phyloP scores from a whole-genome alignment of 306 rosid genomes.

The Lotus japonicus region DNA sequence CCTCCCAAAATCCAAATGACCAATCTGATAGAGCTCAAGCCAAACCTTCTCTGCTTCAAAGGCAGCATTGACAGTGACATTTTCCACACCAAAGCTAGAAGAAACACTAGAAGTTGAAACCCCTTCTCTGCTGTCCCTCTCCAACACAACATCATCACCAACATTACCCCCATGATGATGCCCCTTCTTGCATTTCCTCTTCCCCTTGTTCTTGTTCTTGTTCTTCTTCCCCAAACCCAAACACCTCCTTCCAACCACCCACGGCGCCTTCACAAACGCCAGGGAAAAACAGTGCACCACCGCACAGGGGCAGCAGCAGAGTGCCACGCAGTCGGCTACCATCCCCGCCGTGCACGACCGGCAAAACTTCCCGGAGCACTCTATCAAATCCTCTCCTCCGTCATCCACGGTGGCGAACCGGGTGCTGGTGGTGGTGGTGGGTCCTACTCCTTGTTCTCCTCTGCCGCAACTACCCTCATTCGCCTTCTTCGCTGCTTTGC shows the following conservation, averaged over 20 bases:
- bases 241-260: slow-evolving; percentile 48
- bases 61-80: slow-evolving; percentile 28
- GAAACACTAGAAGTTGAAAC: not conserved
- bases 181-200: not conserved
- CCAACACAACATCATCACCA: slow-evolving; percentile 15
- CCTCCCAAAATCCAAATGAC: slow-evolving; percentile 86
- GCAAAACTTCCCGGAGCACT: slow-evolving; percentile 56
- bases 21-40: slow-evolving; percentile 62
- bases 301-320: slow-evolving; percentile 77
- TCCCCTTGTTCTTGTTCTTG: slow-evolving; percentile 12
- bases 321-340: slow-evolving; percentile 65
- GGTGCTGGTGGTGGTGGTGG: slow-evolving; percentile 1
- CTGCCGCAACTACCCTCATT: not conserved
- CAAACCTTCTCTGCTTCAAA: slow-evolving; percentile 70
- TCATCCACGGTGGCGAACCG: slow-evolving; percentile 19
- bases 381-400: slow-evolving; percentile 29
- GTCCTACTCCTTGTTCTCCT: not conserved
- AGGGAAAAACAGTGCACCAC: slow-evolving; percentile 49
- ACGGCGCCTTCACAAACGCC: slow-evolving; percentile 61
- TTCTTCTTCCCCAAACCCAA: slow-evolving; percentile 33
- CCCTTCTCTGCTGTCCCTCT: not conserved
- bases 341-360: slow-evolving; percentile 50
- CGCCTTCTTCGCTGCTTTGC: not conserved
- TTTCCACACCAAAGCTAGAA: slow-evolving; percentile 14
- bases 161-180: no score